Percentiles rank a stretch among this genome's conserved stretches.
These are phyloP conservation scores for Xerophyta viscosa DNA, from an alignment of 106 monocot genomes.

Conservation along the genomic window DNA sequence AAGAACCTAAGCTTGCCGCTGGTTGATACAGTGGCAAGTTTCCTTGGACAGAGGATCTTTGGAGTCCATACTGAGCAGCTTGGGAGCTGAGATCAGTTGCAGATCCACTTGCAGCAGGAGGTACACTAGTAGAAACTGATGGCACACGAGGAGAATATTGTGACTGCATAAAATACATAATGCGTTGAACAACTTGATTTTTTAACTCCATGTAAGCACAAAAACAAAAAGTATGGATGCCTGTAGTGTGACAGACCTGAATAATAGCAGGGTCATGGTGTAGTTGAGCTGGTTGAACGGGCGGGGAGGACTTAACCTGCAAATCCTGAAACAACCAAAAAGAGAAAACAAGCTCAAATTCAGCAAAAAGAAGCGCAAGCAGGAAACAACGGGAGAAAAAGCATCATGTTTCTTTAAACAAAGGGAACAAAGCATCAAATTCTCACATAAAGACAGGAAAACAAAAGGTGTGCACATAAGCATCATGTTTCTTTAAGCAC, in stretches of 20 bases:
- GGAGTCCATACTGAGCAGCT: conserved; percentile 39
- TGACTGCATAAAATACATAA: conserved; percentile 45
- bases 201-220: too few relatives aligned
- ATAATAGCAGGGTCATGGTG: conserved; percentile 92
- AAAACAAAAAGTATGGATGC: not conserved
- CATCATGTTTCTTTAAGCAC: too few relatives aligned
- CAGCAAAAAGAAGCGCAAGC: too few relatives aligned
- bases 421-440: too few relatives aligned
- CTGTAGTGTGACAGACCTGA: conserved; percentile 27
- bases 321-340: conserved; percentile 49
- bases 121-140: conserved; percentile 28
- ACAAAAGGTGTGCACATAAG: too few relatives aligned
- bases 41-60: conserved; percentile 51
- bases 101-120: conserved; percentile 36
- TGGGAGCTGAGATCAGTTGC: conserved; percentile 45
- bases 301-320: conserved; percentile 73
- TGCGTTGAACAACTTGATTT: too few relatives aligned
- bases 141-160: conserved; percentile 66
- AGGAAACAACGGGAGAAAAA: too few relatives aligned
- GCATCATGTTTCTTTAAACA: too few relatives aligned
- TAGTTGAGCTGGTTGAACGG: conserved; percentile 36
- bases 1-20: conserved; percentile 42
- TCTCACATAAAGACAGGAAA: too few relatives aligned
- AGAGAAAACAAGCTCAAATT: too few relatives aligned
- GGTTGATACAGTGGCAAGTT: conserved; percentile 75